Conservation (phyloP, 768 basidiomycete genomes). For the Mycena rosella region DNA sequence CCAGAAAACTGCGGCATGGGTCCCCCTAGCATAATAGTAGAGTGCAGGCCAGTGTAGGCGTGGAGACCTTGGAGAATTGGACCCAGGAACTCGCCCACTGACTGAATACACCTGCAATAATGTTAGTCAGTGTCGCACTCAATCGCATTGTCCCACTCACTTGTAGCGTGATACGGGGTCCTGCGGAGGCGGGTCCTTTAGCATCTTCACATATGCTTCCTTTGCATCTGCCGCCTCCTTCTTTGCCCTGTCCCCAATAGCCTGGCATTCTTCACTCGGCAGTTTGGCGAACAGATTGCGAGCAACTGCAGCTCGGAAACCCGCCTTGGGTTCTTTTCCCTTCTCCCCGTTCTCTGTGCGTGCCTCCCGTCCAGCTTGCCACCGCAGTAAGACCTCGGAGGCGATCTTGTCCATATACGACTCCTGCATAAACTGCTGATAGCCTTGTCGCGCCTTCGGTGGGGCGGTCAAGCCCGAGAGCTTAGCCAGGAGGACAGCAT, state of each 20-base stretch:
- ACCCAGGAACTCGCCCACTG: background rate
- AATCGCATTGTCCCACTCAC: background rate
- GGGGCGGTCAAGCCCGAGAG: background rate
- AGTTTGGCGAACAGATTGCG: background rate
- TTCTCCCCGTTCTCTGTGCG: background rate
- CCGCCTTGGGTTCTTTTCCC: constrained; percentile 8
- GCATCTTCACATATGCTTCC: background rate
- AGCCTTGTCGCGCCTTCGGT: background rate
- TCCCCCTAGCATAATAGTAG: background rate
- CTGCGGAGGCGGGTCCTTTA: constrained; percentile 3
- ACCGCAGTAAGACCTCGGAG: background rate
- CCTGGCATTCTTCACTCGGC: background rate
- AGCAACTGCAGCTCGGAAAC: background rate
- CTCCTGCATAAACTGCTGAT: constrained; percentile 25
- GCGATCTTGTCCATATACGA: background rate
- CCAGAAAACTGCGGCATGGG: constrained; percentile 14
- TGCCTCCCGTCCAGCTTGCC: background rate
- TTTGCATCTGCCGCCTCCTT: background rate
- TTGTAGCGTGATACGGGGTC: constrained; percentile 1
- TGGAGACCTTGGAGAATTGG: constrained; percentile 8
- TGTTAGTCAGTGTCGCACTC: background rate
- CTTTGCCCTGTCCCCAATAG: background rate
- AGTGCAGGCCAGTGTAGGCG: background rate
- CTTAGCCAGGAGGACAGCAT: background rate
- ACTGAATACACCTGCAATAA: background rate